A percentile compares a stretch with the other conserved stretches of the same genome.
These are phyloP conservation scores for Opeltia flavorubescens DNA, from an alignment of 495 filamentous ascomycete genomes.

Conservation along the genomic window DNA sequence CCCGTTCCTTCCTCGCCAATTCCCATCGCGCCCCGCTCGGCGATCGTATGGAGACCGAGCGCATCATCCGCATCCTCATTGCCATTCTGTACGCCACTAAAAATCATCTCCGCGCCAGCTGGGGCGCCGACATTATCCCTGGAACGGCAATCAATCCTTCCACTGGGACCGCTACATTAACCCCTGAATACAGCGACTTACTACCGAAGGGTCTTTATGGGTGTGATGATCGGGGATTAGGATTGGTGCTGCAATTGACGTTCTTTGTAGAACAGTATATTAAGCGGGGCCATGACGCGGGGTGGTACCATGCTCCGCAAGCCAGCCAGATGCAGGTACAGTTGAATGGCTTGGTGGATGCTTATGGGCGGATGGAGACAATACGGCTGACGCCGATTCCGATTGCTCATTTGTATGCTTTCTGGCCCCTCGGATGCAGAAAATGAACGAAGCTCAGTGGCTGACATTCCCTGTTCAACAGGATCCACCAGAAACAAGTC, in stretches of 20 bases:
- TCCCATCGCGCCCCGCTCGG: slow-evolving; percentile 13
- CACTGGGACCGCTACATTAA: slow-evolving; percentile 32
- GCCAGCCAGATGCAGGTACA: slow-evolving; percentile 48
- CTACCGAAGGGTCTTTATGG: slow-evolving; percentile 44
- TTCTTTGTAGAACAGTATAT: slow-evolving; percentile 59
- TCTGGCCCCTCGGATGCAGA: not conserved
- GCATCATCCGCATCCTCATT: slow-evolving; percentile 44
- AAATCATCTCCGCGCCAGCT: slow-evolving; percentile 61
- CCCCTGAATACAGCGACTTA: slow-evolving; percentile 45
- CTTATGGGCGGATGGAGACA: slow-evolving; percentile 62
- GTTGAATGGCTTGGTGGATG: slow-evolving; percentile 45
- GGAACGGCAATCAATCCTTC: slow-evolving; percentile 26
- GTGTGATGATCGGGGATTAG: slow-evolving; percentile 50
- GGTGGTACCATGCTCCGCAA: slow-evolving; percentile 48
- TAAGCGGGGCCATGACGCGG: slow-evolving; percentile 41
- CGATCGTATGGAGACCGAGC: slow-evolving; percentile 48
- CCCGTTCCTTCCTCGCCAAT: slow-evolving; percentile 39
- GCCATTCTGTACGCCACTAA: slow-evolving; percentile 65
- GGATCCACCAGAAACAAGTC: slow-evolving; percentile 65
- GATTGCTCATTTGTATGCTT: slow-evolving; percentile 51
- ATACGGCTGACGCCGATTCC: slow-evolving; percentile 60
- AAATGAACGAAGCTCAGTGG: not conserved
- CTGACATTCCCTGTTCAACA: slow-evolving; percentile 8
- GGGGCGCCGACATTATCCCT: slow-evolving; percentile 40
- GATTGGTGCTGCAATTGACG: slow-evolving; percentile 50